Conservation (phyloP, 768 basidiomycete genomes). For the Pleurotus giganteus region DNA sequence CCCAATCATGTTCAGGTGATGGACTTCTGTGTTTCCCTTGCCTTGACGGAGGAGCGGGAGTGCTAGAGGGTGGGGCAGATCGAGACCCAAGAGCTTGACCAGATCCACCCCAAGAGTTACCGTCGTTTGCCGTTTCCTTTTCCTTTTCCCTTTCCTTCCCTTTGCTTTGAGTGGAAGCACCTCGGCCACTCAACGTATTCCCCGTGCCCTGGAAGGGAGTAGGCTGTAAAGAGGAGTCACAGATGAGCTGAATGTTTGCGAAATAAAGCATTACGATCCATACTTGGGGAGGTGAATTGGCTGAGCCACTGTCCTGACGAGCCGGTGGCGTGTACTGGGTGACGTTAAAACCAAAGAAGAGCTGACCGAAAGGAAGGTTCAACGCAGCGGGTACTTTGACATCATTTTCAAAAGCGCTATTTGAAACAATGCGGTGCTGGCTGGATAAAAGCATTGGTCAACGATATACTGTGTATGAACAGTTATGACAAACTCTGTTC, state of each 20-base stretch:
- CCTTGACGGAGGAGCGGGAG: slow-evolving; percentile 15
- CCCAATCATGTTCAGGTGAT: slow-evolving; percentile 64
- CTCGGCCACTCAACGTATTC: slow-evolving; percentile 60
- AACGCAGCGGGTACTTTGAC: slow-evolving; percentile 86
- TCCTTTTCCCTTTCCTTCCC: slow-evolving; percentile 55
- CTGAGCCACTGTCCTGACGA: slow-evolving; percentile 25
- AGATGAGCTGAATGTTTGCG: not conserved
- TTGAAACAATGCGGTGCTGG: slow-evolving; percentile 81
- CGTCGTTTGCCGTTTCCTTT: slow-evolving; percentile 32
- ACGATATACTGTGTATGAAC: not conserved
- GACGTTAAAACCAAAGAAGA: slow-evolving; percentile 96
- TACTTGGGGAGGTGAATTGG: slow-evolving; percentile 30
- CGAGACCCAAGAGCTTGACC: slow-evolving; percentile 51
- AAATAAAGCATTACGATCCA: slow-evolving; percentile 3
- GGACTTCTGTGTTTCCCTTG: slow-evolving; percentile 54
- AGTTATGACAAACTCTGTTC: slow-evolving; percentile 72
- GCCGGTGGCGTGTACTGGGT: slow-evolving; percentile 61
- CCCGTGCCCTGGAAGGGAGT: slow-evolving; percentile 65
- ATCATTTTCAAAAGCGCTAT: slow-evolving; percentile 69
- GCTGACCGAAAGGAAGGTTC: slow-evolving; percentile 86
- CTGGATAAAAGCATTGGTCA: slow-evolving; percentile 38
- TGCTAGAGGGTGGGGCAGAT: slow-evolving; percentile 27
- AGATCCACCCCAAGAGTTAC: slow-evolving; percentile 39
- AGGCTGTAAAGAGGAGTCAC: slow-evolving; percentile 30
- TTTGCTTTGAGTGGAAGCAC: slow-evolving; percentile 25